A percentile compares a stretch with the other conserved stretches of the same genome.
Evolutionary conservation across 148 eudicot genomes (phyloP).

Genomic region (Pharnaceum exiguum): DNA sequence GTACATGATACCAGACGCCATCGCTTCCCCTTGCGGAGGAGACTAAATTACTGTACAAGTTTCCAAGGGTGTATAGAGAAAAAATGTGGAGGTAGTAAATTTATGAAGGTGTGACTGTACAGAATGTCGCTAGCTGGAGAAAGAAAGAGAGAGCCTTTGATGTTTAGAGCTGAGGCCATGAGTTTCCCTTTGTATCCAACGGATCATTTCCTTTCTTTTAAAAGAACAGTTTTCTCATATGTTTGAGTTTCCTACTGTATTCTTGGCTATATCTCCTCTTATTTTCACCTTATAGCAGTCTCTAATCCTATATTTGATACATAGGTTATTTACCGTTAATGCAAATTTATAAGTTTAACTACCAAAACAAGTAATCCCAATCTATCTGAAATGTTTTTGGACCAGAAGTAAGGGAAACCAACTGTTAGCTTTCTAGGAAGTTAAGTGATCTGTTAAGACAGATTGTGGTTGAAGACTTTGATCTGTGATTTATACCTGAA

Average conservation of each 20-base stretch:
- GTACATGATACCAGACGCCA: slow-evolving; percentile 30
- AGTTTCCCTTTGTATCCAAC: slow-evolving; percentile 36
- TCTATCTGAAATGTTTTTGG: too few relatives aligned
- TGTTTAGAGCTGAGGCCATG: slow-evolving; percentile 34
- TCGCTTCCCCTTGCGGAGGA: slow-evolving; percentile 26
- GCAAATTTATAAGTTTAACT: too few relatives aligned
- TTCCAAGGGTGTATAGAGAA: slow-evolving; percentile 34
- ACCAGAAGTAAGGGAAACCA: too few relatives aligned
- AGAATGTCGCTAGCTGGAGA: slow-evolving; percentile 41
- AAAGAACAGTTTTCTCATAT: slow-evolving; percentile 25
- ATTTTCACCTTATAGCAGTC: too few relatives aligned
- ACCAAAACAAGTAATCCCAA: too few relatives aligned
- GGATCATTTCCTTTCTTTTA: slow-evolving; percentile 20
- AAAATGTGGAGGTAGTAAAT: slow-evolving; percentile 28
- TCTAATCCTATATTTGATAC: too few relatives aligned
- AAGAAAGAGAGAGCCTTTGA: slow-evolving; percentile 31
- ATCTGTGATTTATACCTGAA: too few relatives aligned
- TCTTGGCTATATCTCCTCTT: too few relatives aligned
- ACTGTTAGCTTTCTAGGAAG: too few relatives aligned
- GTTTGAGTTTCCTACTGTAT: background rate
- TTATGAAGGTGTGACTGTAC: slow-evolving; percentile 40
- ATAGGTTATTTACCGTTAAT: too few relatives aligned
- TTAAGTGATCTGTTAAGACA: too few relatives aligned
- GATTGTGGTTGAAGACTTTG: too few relatives aligned
- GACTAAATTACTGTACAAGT: slow-evolving; percentile 29